Conservation (phyloP, 257 asterid species). For the Ehretia macrophylla region DNA sequence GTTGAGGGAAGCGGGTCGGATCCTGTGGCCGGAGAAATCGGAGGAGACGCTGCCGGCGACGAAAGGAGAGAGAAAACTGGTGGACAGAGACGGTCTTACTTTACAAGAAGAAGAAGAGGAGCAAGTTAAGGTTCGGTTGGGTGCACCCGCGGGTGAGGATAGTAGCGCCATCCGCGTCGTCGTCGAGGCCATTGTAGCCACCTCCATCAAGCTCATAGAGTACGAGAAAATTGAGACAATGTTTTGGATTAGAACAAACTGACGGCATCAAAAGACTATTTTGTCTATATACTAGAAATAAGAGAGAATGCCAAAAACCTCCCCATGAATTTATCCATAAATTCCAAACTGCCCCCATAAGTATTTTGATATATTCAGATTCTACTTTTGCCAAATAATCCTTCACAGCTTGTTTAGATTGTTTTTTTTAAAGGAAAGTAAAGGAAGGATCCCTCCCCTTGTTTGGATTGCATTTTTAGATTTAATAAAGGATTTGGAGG, state of each 20-base stretch:
- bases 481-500: too few species aligned
- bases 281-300: background rate
- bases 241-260: conserved; percentile 1
- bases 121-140: conserved; percentile 27
- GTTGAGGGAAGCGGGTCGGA: conserved; percentile 60
- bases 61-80: conserved; percentile 49
- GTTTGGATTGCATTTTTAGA: too few species aligned
- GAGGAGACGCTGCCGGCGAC: conserved; percentile 45
- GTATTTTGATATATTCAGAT: too few species aligned
- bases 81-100: conserved; percentile 26
- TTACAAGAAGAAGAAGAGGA: conserved; percentile 17
- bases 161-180: conserved; percentile 35
- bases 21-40: conserved; percentile 59
- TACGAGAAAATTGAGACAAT: background rate
- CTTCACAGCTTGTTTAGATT: too few species aligned
- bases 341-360: too few species aligned
- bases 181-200: conserved; percentile 54
- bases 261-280: background rate
- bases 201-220: conserved; percentile 24
- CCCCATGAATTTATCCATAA: too few species aligned
- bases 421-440: too few species aligned
- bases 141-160: conserved; percentile 16
- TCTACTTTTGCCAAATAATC: too few species aligned
- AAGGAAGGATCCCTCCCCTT: too few species aligned
- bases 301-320: too few species aligned